These are phyloP conservation scores for Niveomyces coronatus DNA, from an alignment of 2,329 filamentous ascomycete species.

Conservation along the genomic window DNA sequence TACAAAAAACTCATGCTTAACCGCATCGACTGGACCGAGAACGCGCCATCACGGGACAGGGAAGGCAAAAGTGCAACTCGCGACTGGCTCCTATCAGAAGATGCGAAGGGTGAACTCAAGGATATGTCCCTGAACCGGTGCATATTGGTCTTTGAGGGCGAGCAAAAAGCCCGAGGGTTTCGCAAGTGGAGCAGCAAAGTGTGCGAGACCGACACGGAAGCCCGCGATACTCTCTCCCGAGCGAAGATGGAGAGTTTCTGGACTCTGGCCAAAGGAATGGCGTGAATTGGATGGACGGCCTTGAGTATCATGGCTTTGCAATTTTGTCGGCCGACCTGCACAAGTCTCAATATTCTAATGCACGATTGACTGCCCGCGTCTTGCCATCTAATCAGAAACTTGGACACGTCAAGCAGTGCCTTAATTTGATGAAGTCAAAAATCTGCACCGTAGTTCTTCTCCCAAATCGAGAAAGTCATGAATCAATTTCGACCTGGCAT, in stretches of 20 bases:
- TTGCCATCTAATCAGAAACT: no score
- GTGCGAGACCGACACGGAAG: conserved; percentile 88
- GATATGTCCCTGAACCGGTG: conserved; percentile 78
- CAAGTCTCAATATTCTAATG: no score
- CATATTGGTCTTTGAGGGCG: conserved; percentile 80
- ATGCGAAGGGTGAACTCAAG: conserved; percentile 67
- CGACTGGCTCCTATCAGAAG: conserved; percentile 70
- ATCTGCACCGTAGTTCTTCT: no score
- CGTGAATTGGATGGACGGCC: neutral
- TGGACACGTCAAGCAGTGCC: no score
- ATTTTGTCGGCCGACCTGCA: neutral
- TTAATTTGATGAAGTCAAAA: no score
- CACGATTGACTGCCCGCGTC: no score
- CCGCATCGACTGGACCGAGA: conserved; percentile 92
- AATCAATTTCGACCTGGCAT: no score
- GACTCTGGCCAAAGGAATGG: conserved; percentile 65
- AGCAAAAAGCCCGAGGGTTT: conserved; percentile 70
- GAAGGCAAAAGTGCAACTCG: conserved; percentile 51
- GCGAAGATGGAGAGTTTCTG: conserved; percentile 94
- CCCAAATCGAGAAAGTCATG: no score
- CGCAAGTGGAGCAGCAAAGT: conserved; percentile 80
- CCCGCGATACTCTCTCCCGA: conserved; percentile 66
- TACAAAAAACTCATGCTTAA: conserved; percentile 92
- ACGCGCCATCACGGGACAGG: conserved; percentile 55
- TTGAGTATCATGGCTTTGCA: no score